phyloP scores from a whole-genome alignment of 2,329 filamentous ascomycete genomes.

The Trichoderma sp. region DNA sequence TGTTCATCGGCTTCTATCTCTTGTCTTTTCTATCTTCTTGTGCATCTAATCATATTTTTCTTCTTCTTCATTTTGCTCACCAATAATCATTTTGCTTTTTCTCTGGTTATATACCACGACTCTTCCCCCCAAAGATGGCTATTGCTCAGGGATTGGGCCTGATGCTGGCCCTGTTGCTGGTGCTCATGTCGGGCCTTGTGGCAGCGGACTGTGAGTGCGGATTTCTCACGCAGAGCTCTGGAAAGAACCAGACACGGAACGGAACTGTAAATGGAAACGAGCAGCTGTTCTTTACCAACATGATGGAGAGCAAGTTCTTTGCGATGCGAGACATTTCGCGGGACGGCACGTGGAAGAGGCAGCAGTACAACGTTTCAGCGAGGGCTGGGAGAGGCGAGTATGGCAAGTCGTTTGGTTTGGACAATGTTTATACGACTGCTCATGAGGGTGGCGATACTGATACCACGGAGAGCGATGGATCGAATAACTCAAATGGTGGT shows the following conservation, averaged over 20 bases:
- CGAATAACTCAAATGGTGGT: background rate
- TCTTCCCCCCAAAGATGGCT: background rate
- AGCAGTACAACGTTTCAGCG: slow-evolving; percentile 66
- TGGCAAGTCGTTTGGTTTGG: slow-evolving; percentile 61
- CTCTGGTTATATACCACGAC: background rate
- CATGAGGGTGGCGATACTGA: slow-evolving; percentile 42
- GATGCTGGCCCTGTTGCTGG: background rate
- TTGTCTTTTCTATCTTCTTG: background rate
- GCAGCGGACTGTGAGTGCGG: slow-evolving; percentile 66
- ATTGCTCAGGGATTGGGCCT: background rate
- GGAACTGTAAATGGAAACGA: slow-evolving; percentile 38
- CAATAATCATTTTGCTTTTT: background rate
- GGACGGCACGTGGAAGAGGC: slow-evolving; percentile 64
- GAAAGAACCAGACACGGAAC: slow-evolving; percentile 33
- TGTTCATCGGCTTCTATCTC: background rate
- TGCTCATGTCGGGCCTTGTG: background rate
- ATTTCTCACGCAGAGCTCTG: slow-evolving; percentile 53
- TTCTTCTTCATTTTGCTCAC: background rate
- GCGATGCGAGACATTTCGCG: slow-evolving; percentile 50
- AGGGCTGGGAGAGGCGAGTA: slow-evolving; percentile 61
- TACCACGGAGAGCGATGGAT: background rate
- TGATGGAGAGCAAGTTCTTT: slow-evolving; percentile 72
- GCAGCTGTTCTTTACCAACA: slow-evolving; percentile 62
- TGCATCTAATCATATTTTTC: background rate
- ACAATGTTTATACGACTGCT: slow-evolving; percentile 51